Evolutionary conservation across 2,329 filamentous ascomycete genomes (phyloP), one percentile per base, ranked within the genome.

Genomic region (Sclerotinia sclerotiorum): DNA sequence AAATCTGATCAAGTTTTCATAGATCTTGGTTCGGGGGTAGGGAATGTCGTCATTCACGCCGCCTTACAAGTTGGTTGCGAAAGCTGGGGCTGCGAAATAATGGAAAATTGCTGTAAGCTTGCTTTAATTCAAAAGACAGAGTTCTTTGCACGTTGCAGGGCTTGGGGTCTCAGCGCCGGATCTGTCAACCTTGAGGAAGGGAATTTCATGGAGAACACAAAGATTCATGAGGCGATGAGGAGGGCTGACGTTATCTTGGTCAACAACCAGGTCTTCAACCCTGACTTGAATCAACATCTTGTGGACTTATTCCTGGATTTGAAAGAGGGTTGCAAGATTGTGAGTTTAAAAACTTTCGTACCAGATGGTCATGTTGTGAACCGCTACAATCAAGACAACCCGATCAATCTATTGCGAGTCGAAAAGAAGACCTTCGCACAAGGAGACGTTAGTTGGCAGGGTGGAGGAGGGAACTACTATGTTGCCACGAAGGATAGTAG

Each of bases 221-320:
- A 84, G 69, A 92, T 97, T 61, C 84, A 89, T 69, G 84, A 88
- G 32, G 89, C 89, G 10, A 84, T 99, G 62, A 90, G 90, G 78
- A 87, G 89, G 67, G 94, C 95, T 1, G 95, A 99, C 77, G 94
- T 98, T n/a, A 87, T 99, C 24, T 85, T 99, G 35, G 94, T 98
- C 75, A 99, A 99, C 82, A 99, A 99, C 80, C 94, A 98, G 80
- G 95, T 93, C 2, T 99, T 99, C 80, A 94, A 90, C 7, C 90
- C 94, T 19, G 85, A 90, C 74, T 86, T 97, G 67, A 99, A 98
- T 80, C 90, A 92, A 76, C 87, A 88, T 70, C 83, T 99, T 57
- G 87, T 94, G 73, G 88, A 92, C 74, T 92, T 97, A 82, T 98
- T 99, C 76, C 82, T 99, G 70, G 95, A 99, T 76, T 83, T 98